Evolutionary conservation across 2,329 filamentous ascomycete species (phyloP).

Genomic region (Pseudogymnoascus sp.): DNA sequence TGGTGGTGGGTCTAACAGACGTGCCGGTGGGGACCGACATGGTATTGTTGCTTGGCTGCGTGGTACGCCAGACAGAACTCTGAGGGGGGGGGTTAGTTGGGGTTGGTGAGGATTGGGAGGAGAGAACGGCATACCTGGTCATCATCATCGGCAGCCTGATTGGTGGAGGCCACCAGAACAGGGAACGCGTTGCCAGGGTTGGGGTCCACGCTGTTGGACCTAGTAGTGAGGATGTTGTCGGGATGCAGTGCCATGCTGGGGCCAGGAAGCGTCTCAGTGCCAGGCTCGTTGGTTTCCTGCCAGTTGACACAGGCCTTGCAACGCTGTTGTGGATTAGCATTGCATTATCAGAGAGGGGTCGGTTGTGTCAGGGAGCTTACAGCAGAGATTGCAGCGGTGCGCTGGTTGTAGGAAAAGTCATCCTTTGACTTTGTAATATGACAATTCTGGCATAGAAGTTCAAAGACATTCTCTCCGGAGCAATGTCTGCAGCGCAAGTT

Average conservation of each 20-base stretch:
- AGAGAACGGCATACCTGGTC: not conserved
- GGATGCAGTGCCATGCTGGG: slow-evolving; percentile 15
- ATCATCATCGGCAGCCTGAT: not conserved
- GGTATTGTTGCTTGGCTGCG: not conserved
- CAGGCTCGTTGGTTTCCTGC: slow-evolving; percentile 18
- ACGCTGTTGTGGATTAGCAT: slow-evolving; percentile 27
- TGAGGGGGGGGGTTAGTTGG: not conserved
- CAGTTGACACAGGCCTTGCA: slow-evolving; percentile 30
- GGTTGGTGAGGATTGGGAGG: not conserved
- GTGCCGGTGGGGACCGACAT: not conserved
- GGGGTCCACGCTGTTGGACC: not conserved
- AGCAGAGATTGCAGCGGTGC: slow-evolving; percentile 35
- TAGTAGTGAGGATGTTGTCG: not conserved
- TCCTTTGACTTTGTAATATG: slow-evolving; percentile 38
- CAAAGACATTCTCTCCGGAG: slow-evolving; percentile 34
- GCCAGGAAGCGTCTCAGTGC: slow-evolving; percentile 14
- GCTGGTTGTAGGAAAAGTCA: slow-evolving; percentile 42
- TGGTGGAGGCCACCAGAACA: not conserved
- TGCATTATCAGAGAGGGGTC: not conserved
- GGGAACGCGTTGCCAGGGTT: not conserved
- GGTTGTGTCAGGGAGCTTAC: slow-evolving; percentile 18
- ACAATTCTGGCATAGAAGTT: slow-evolving; percentile 43
- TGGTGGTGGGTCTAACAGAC: not conserved
- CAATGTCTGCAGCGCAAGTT: slow-evolving; percentile 37
- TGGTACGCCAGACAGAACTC: not conserved